phyloP scores from a whole-genome alignment of 2,329 filamentous ascomycete species.

The Uncinocarpus reesii region DNA sequence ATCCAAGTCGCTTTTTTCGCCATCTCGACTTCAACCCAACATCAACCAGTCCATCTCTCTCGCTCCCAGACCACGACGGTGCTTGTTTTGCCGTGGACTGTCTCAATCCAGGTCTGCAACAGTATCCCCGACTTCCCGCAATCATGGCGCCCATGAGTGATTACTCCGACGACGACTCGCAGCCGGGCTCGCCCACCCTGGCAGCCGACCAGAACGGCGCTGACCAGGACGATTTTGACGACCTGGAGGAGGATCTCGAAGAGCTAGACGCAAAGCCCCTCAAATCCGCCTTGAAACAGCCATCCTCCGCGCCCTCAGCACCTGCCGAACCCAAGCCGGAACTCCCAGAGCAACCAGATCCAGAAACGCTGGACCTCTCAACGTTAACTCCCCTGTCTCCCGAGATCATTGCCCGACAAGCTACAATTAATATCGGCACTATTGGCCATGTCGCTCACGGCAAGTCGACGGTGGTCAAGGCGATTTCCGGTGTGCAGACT shows the following conservation, averaged over 20 bases:
- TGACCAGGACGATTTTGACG: constrained; percentile 64
- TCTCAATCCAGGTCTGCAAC: too few species aligned
- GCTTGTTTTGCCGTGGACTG: too few species aligned
- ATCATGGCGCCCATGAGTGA: constrained; percentile 49
- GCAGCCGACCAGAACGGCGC: constrained; percentile 33
- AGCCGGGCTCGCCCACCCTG: constrained; percentile 45
- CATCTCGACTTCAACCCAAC: constrained; percentile 1
- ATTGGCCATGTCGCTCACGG: constrained; percentile 98
- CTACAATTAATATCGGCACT: constrained; percentile 97
- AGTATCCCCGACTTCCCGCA: constrained; percentile 6
- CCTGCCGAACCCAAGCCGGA: constrained; percentile 52
- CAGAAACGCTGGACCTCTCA: constrained; percentile 73
- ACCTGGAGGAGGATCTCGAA: constrained; percentile 53
- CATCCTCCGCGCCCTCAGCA: constrained; percentile 29
- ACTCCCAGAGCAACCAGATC: constrained; percentile 85
- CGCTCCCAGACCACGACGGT: background rate
- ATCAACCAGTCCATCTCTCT: background rate
- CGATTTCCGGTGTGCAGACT: constrained; percentile 96
- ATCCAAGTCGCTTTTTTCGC: constrained; percentile 1
- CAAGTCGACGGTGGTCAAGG: constrained; percentile 97
- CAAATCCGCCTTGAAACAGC: constrained; percentile 83
- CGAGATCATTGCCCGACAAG: constrained; percentile 95
- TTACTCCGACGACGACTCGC: constrained; percentile 46
- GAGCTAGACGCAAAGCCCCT: constrained; percentile 53
- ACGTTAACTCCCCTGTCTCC: constrained; percentile 75